A percentile compares a stretch with the other conserved stretches of the same genome.
phyloP scores from a whole-genome alignment of 176 grass and related monocot genomes.

The Miscanthus lutarioriparius region DNA sequence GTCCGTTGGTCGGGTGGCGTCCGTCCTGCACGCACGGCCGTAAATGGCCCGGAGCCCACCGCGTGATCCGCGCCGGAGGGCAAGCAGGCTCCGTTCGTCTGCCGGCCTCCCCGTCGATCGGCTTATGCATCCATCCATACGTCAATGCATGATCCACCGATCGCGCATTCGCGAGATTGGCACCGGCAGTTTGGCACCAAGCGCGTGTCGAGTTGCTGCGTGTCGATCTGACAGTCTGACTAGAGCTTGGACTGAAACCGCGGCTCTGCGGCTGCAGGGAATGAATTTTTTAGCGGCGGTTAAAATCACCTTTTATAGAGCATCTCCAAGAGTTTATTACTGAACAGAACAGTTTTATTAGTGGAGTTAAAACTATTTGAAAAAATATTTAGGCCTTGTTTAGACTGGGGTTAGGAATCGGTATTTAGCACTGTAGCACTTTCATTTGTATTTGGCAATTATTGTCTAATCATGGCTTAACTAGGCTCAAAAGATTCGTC shows the following conservation, averaged over 20 bases:
- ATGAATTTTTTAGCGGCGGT: no score
- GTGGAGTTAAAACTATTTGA: no score
- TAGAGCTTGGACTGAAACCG: background rate
- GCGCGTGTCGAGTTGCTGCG: background rate
- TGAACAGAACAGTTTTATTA: no score
- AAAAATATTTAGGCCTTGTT: no score
- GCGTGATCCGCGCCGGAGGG: slow-evolving; percentile 27
- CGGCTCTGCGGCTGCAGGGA: background rate
- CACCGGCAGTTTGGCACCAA: background rate
- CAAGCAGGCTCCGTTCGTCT: slow-evolving; percentile 21
- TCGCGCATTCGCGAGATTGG: background rate
- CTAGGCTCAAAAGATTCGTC: no score
- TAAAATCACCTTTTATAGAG: no score
- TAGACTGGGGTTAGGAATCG: no score
- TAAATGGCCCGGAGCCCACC: slow-evolving; percentile 36
- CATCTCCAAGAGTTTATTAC: no score
- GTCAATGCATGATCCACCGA: slow-evolving; percentile 11
- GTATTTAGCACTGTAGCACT: no score
- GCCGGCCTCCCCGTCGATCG: background rate
- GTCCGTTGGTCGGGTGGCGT: slow-evolving; percentile 42
- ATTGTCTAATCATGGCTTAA: no score
- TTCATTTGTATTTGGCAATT: no score
- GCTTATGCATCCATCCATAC: background rate
- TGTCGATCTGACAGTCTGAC: background rate
- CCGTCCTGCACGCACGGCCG: slow-evolving; percentile 29